A percentile compares a stretch with the other conserved stretches of the same genome.
Conservation (phyloP, 352 stramenopile species). For the Phytopythium litorale region DNA sequence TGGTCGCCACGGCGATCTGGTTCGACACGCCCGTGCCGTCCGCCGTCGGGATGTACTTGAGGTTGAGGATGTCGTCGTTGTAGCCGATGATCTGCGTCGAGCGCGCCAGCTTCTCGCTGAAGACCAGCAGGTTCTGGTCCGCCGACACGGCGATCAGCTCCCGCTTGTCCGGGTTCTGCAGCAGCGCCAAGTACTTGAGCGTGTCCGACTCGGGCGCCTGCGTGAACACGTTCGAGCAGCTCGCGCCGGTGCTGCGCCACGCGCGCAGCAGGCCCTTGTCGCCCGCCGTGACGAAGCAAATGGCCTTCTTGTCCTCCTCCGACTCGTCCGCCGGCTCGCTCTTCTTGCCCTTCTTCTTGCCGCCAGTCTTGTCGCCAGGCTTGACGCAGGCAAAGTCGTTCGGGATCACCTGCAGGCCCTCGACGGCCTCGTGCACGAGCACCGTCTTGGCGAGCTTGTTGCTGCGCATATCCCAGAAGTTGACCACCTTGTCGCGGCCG, state of each 20-base stretch:
- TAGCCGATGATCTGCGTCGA: conserved; percentile 88
- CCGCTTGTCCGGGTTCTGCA: conserved; percentile 45
- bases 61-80: conserved; percentile 98
- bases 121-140: conserved; percentile 87
- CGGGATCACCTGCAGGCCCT: conserved; percentile 90
- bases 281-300: conserved; percentile 92
- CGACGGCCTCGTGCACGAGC: conserved; percentile 93
- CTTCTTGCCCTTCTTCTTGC: conserved; percentile 13
- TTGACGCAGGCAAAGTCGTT: conserved; percentile 48
- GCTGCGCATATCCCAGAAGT: conserved; percentile 86
- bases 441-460: conserved; percentile 90
- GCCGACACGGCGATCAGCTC: conserved; percentile 76
- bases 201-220: conserved; percentile 41
- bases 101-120: conserved; percentile 62
- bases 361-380: conserved; percentile 11
- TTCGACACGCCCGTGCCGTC: conserved; percentile 43
- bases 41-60: conserved; percentile 90
- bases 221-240: conserved; percentile 44
- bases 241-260: conserved; percentile 37
- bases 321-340: conserved; percentile 15
- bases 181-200: conserved; percentile 49
- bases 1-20: conserved; percentile 94
- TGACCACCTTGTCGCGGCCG: conserved; percentile 92
- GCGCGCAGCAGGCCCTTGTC: conserved; percentile 88
- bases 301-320: conserved; percentile 48